Conservation (phyloP, 129 eudicot genomes). For the Arctium minus region DNA sequence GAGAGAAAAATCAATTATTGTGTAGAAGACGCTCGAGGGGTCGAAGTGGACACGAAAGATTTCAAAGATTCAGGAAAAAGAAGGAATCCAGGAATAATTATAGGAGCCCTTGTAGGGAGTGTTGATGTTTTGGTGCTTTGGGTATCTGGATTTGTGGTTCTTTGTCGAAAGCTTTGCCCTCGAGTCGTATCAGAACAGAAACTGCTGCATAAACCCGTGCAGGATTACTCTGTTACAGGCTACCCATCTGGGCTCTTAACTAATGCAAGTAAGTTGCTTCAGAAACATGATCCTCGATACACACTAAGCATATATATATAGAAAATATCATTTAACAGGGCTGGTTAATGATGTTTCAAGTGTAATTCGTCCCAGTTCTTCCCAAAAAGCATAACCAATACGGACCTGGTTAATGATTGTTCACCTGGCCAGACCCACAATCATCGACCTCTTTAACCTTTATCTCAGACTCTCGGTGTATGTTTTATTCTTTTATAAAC, state of each 20-base stretch:
- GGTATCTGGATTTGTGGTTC: constrained; percentile 36
- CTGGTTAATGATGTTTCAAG: no score
- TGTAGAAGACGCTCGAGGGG: constrained; percentile 30
- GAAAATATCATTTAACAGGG: no score
- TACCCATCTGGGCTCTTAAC: constrained; percentile 54
- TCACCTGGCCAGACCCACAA: no score
- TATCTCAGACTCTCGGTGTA: no score
- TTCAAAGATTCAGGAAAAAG: constrained; percentile 26
- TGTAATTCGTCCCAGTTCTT: no score
- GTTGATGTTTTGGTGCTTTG: constrained; percentile 34
- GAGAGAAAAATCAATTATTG: constrained; percentile 19
- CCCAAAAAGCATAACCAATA: no score
- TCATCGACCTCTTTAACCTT: no score
- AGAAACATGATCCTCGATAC: no score
- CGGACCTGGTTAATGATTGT: no score
- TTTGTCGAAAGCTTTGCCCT: constrained; percentile 29
- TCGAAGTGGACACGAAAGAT: constrained; percentile 24
- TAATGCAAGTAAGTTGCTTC: constrained; percentile 46
- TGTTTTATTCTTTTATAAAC: no score
- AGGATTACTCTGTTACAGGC: constrained; percentile 40
- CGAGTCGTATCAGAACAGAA: constrained; percentile 38
- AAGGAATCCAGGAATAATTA: constrained; percentile 22
- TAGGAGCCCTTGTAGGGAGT: constrained; percentile 40
- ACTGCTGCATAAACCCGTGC: constrained; percentile 36
- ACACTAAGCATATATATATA: no score